These are phyloP conservation scores for Grosmannia serpens DNA, from an alignment of 2,329 filamentous ascomycete species.

Conservation along the genomic window DNA sequence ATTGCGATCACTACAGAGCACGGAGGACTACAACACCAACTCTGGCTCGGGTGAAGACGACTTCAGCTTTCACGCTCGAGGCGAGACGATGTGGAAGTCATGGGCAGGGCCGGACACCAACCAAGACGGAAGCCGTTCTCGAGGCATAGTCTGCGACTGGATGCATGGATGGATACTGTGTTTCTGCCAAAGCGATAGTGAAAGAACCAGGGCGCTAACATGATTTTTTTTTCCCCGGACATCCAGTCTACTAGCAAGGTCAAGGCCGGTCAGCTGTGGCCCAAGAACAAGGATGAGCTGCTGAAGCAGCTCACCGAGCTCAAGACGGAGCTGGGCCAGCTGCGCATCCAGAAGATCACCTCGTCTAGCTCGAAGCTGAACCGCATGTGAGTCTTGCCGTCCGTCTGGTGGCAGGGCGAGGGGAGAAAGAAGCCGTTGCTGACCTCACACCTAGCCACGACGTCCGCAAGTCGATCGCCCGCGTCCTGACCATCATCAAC, in stretches of 20 bases:
- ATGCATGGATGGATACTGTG: no score
- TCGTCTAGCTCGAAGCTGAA: conserved; percentile 92
- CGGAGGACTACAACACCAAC: not conserved
- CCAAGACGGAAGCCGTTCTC: not conserved
- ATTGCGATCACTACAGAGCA: not conserved
- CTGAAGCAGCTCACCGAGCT: conserved; percentile 88
- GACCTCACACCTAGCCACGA: conserved; percentile 59
- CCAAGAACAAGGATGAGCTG: conserved; percentile 98
- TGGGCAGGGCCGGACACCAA: not conserved
- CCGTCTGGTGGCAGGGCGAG: not conserved
- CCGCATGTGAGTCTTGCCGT: conserved; percentile 64
- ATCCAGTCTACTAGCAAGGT: conserved; percentile 55
- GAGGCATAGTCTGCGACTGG: no score
- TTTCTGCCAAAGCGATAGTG: not conserved
- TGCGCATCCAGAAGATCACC: conserved; percentile 97
- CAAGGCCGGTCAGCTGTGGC: conserved; percentile 94
- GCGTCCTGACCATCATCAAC: conserved; percentile 99
- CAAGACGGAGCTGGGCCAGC: conserved; percentile 91
- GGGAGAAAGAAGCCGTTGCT: not conserved
- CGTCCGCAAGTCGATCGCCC: conserved; percentile 98
- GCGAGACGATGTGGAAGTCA: not conserved
- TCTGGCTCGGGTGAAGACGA: not conserved
- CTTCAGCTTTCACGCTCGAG: not conserved
- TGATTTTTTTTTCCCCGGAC: conserved; percentile 4
- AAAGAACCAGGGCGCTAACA: not conserved